A percentile compares a stretch with the other conserved stretches of the same genome.
Conservation (phyloP, 345 rosid genomes). For the Boechera stricta region DNA sequence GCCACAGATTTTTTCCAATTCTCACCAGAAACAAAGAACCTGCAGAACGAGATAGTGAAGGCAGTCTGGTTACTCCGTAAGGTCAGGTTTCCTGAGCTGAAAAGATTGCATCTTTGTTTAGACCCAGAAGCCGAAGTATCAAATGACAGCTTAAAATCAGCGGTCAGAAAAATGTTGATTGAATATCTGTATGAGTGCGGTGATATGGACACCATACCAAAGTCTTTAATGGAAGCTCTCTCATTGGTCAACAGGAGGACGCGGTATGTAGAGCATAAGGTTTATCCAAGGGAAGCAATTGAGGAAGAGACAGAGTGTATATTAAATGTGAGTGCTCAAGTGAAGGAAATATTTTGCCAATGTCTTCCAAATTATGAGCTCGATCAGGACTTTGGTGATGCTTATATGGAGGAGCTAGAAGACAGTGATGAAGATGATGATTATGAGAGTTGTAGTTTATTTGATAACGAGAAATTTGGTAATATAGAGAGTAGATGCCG, state of each 20-base stretch:
- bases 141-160: slow-evolving; percentile 54
- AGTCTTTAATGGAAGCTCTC: slow-evolving; percentile 65
- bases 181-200: slow-evolving; percentile 76
- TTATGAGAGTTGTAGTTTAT: slow-evolving; percentile 34
- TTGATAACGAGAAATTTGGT: slow-evolving; percentile 13
- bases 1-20: slow-evolving; percentile 51
- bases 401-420: slow-evolving; percentile 73
- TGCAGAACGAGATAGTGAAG: slow-evolving; percentile 76
- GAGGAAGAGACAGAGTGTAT: slow-evolving; percentile 75
- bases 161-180: slow-evolving; percentile 59
- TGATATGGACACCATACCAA: slow-evolving; percentile 68
- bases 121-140: slow-evolving; percentile 59
- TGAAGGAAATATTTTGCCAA: slow-evolving; percentile 69
- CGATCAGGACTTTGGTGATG: slow-evolving; percentile 68
- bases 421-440: slow-evolving; percentile 62
- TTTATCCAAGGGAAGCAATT: slow-evolving; percentile 52
- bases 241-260: slow-evolving; percentile 60
- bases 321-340: slow-evolving; percentile 73
- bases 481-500: slow-evolving; percentile 27
- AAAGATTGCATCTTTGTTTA: slow-evolving; percentile 58
- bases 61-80: slow-evolving; percentile 63
- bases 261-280: slow-evolving; percentile 36
- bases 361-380: slow-evolving; percentile 58
- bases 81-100: slow-evolving; percentile 58
- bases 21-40: slow-evolving; percentile 56